phyloP scores from a whole-genome alignment of 2,329 filamentous ascomycete species.

The Cladophialophora psammophila region DNA sequence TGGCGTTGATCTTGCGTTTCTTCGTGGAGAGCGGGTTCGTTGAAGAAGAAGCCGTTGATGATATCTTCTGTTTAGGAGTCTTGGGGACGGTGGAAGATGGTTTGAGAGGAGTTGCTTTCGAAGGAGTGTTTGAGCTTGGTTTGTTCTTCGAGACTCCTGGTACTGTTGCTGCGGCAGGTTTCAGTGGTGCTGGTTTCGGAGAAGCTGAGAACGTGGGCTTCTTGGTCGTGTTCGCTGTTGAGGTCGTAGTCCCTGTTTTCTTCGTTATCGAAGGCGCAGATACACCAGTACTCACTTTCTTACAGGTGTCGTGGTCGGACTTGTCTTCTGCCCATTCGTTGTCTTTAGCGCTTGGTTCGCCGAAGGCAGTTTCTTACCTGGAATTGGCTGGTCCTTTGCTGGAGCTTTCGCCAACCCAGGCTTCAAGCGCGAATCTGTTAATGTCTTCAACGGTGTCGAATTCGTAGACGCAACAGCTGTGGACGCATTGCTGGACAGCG shows the following conservation, averaged over 20 bases:
- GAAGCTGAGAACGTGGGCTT: background rate
- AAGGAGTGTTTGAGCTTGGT: background rate
- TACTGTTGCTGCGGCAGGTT: background rate
- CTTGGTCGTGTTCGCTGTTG: background rate
- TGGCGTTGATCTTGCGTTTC: background rate
- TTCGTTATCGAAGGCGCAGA: background rate
- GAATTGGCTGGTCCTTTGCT: background rate
- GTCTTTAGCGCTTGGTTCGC: constrained; percentile 7
- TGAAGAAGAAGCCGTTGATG: background rate
- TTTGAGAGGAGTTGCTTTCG: constrained; percentile 4
- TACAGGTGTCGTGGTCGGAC: constrained; percentile 5
- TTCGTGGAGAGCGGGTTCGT: background rate
- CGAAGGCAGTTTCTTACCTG: background rate
- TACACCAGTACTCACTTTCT: background rate
- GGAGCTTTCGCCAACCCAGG: constrained; percentile 1
- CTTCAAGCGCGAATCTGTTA: background rate
- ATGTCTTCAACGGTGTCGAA: constrained; percentile 20
- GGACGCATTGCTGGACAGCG: constrained; percentile 36
- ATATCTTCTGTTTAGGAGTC: background rate
- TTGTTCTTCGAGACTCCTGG: background rate
- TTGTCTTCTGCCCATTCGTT: constrained; percentile 15
- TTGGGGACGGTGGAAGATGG: background rate
- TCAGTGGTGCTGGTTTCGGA: background rate
- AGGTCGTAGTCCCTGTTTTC: background rate
- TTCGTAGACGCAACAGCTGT: constrained; percentile 33